Percentiles rank a stretch among this genome's conserved stretches.
phyloP scores from a whole-genome alignment of 1,284 basidiomycete species.

The Coniferiporia weirii region DNA sequence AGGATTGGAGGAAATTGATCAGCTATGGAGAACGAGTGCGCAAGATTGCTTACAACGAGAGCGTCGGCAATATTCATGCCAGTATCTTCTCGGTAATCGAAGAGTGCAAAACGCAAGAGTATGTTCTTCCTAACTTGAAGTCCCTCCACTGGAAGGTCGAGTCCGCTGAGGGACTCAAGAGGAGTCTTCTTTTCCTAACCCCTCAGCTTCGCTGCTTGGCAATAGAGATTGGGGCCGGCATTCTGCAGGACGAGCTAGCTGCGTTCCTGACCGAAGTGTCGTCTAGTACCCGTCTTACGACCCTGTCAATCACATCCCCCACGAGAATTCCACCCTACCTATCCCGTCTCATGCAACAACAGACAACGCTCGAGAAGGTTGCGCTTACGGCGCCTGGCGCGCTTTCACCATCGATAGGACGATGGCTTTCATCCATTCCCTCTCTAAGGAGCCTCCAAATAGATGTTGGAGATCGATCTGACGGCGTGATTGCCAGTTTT shows the following conservation, averaged over 20 bases:
- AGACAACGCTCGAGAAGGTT: slow-evolving; percentile 55
- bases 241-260: slow-evolving; percentile 45
- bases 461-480: slow-evolving; percentile 61
- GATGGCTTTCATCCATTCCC: slow-evolving; percentile 59
- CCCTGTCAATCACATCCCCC: slow-evolving; percentile 62
- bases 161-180: slow-evolving; percentile 55
- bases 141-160: slow-evolving; percentile 68
- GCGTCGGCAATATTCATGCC: slow-evolving; percentile 52
- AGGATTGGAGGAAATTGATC: slow-evolving; percentile 63
- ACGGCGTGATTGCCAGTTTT: slow-evolving; percentile 67
- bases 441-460: slow-evolving; percentile 57
- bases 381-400: slow-evolving; percentile 66
- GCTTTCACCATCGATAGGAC: slow-evolving; percentile 58
- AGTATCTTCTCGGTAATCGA: slow-evolving; percentile 62
- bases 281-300: slow-evolving; percentile 51
- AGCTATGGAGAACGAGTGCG: slow-evolving; percentile 60
- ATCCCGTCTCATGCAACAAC: slow-evolving; percentile 54
- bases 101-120: slow-evolving; percentile 51
- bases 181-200: slow-evolving; percentile 57
- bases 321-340: slow-evolving; percentile 65
- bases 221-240: slow-evolving; percentile 52
- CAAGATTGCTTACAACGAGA: slow-evolving; percentile 64
- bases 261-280: slow-evolving; percentile 59
- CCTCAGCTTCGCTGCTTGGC: slow-evolving; percentile 53
- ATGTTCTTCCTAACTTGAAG: slow-evolving; percentile 63